phyloP scores from a whole-genome alignment of 148 eudicot genomes.

The Fallopia convolvulus region DNA sequence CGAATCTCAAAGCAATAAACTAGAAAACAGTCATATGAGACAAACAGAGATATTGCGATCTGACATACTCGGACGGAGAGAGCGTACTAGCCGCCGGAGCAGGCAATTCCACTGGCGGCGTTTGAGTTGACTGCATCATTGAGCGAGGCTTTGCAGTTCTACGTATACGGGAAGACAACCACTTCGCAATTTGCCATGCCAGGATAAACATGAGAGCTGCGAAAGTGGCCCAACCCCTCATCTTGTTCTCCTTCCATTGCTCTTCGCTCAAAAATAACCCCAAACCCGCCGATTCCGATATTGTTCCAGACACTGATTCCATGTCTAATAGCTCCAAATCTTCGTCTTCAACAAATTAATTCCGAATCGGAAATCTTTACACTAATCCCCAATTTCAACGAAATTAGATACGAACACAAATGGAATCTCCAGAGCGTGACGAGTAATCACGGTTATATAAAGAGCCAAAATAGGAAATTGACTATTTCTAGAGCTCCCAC shows the following conservation, averaged over 20 bases:
- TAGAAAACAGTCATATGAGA: not conserved
- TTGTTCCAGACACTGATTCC: constrained; percentile 2
- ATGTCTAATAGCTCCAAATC: not conserved
- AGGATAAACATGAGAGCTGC: constrained; percentile 6
- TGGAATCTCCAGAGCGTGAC: not conserved
- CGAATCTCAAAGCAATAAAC: not conserved
- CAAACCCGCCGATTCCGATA: not conserved
- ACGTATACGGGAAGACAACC: not conserved
- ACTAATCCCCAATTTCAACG: not conserved
- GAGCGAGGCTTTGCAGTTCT: not conserved
- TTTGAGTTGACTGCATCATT: not conserved
- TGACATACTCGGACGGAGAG: not conserved
- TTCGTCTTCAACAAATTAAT: not conserved
- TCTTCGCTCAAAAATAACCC: constrained; percentile 7
- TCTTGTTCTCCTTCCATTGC: not conserved
- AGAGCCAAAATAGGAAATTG: constrained; percentile 11
- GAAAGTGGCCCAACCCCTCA: constrained; percentile 13
- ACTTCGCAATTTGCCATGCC: constrained; percentile 3
- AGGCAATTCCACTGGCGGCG: not conserved
- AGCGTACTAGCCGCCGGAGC: not conserved
- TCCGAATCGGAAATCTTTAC: not conserved
- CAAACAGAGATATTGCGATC: not conserved
- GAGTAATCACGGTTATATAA: not conserved
- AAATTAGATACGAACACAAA: not conserved
- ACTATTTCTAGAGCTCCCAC: not conserved